phyloP scores from a whole-genome alignment of 1,284 basidiomycete species.

The Fistulina hepatica region DNA sequence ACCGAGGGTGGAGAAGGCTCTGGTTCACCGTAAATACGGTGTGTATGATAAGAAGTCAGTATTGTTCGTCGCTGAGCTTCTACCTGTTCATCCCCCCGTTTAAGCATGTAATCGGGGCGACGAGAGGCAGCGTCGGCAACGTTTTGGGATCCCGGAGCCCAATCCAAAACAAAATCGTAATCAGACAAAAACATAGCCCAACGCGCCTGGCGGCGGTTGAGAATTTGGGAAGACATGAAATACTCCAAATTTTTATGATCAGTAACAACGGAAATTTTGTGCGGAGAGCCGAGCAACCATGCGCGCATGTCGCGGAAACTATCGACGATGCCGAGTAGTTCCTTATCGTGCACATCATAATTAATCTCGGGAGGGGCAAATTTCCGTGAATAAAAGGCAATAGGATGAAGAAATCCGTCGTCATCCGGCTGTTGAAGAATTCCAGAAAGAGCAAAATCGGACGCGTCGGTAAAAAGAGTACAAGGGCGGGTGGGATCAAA shows the following conservation, averaged over 20 bases:
- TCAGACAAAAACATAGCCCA: conserved; percentile 6
- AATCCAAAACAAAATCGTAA: conserved; percentile 15
- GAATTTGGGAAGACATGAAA: conserved; percentile 3
- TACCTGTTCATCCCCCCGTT: no score
- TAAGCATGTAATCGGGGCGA: conserved; percentile 16
- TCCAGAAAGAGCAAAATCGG: conserved; percentile 20
- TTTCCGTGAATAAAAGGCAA: conserved; percentile 25
- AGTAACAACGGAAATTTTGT: conserved; percentile 11
- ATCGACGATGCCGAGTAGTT: conserved; percentile 26
- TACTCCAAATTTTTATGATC: conserved; percentile 18
- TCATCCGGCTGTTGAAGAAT: conserved; percentile 13
- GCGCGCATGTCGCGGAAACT: conserved; percentile 12
- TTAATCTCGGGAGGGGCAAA: conserved; percentile 27
- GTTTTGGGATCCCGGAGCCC: conserved; percentile 14
- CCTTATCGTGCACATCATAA: conserved; percentile 33
- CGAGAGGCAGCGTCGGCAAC: conserved; percentile 22
- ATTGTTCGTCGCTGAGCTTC: no score
- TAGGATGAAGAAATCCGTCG: conserved; percentile 22
- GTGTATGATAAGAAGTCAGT: no score
- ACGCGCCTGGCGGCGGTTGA: conserved; percentile 5
- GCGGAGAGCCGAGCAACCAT: conserved; percentile 10
- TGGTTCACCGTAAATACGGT: no score
- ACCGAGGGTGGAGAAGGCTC: conserved; percentile 6
- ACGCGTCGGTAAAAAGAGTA: conserved; percentile 25
- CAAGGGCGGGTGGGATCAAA: conserved; percentile 22